phyloP scores from a whole-genome alignment of 164 flowering plant species.

The Warburgia ugandensis region DNA sequence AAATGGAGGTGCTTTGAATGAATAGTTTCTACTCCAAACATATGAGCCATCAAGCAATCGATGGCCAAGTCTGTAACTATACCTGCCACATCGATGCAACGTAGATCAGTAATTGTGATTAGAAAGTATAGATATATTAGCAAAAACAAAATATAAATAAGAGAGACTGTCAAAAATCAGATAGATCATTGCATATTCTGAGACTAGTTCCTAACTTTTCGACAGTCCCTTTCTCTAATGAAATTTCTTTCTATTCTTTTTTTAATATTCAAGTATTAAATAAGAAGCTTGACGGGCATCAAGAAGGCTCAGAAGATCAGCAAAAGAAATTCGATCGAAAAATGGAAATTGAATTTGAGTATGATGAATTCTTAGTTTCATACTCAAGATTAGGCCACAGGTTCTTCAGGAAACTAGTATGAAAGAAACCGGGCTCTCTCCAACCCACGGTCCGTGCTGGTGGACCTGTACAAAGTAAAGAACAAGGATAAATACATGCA shows the following conservation, averaged over 20 bases:
- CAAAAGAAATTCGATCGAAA: no score
- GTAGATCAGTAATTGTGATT: neutral
- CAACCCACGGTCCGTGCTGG: conserved; percentile 90
- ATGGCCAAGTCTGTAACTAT: conserved; percentile 71
- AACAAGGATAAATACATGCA: neutral
- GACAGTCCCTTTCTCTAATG: neutral
- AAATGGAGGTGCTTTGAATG: conserved; percentile 65
- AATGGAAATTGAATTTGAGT: no score
- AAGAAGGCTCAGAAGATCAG: neutral
- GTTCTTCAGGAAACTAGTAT: conserved; percentile 71
- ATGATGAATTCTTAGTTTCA: conserved; percentile 1
- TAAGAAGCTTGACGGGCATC: neutral
- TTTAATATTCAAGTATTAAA: neutral
- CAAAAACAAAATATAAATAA: neutral
- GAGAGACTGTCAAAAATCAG: neutral
- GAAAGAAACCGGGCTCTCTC: conserved; percentile 93
- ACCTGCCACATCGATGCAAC: conserved; percentile 28
- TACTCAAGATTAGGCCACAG: conserved; percentile 82
- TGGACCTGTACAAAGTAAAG: conserved; percentile 36
- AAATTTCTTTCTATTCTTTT: neutral
- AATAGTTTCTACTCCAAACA: conserved; percentile 60
- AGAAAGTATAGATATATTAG: neutral
- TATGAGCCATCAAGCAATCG: conserved; percentile 38
- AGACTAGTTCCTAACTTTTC: neutral
- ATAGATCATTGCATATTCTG: neutral